Conservation (phyloP, 164 flowering plant species). For the Nymphaea colorata region DNA sequence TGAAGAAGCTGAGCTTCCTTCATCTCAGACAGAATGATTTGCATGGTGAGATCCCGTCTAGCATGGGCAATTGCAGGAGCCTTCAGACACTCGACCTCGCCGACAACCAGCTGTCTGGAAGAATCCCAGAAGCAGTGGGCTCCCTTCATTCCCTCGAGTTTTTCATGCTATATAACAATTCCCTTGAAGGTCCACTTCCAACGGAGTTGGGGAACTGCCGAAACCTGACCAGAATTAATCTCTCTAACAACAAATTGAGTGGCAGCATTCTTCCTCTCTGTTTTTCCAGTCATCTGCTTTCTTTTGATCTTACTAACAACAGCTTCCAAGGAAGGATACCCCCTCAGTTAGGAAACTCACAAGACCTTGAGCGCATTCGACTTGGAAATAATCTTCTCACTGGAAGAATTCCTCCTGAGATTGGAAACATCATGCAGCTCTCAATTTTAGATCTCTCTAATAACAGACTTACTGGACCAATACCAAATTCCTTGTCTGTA, state of each 20-base stretch:
- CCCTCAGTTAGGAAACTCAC: slow-evolving; percentile 55
- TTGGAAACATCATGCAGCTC: slow-evolving; percentile 48
- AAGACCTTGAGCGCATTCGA: slow-evolving; percentile 55
- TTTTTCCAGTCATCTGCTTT: slow-evolving; percentile 46
- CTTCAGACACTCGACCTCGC: slow-evolving; percentile 70
- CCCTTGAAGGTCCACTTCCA: slow-evolving; percentile 76
- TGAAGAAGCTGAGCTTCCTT: slow-evolving; percentile 49
- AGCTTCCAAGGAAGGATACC: slow-evolving; percentile 58
- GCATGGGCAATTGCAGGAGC: slow-evolving; percentile 58
- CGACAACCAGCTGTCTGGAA: slow-evolving; percentile 63
- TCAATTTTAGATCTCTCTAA: slow-evolving; percentile 66
- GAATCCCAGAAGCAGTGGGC: slow-evolving; percentile 55
- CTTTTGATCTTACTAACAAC: slow-evolving; percentile 82
- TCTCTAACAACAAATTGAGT: slow-evolving; percentile 66
- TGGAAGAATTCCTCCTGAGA: slow-evolving; percentile 50
- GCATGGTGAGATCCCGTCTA: slow-evolving; percentile 60
- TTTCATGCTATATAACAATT: slow-evolving; percentile 90
- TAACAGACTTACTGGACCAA: slow-evolving; percentile 54
- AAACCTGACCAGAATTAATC: slow-evolving; percentile 73
- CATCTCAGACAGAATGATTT: slow-evolving; percentile 80
- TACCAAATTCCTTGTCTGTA: slow-evolving; percentile 59
- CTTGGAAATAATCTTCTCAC: slow-evolving; percentile 55
- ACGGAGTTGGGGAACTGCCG: slow-evolving; percentile 26
- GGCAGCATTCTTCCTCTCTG: slow-evolving; percentile 70
- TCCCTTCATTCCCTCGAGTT: slow-evolving; percentile 36